Evolutionary conservation across 352 stramenopile genomes (phyloP).

Genomic region (Globisporangium orthogonon): DNA sequence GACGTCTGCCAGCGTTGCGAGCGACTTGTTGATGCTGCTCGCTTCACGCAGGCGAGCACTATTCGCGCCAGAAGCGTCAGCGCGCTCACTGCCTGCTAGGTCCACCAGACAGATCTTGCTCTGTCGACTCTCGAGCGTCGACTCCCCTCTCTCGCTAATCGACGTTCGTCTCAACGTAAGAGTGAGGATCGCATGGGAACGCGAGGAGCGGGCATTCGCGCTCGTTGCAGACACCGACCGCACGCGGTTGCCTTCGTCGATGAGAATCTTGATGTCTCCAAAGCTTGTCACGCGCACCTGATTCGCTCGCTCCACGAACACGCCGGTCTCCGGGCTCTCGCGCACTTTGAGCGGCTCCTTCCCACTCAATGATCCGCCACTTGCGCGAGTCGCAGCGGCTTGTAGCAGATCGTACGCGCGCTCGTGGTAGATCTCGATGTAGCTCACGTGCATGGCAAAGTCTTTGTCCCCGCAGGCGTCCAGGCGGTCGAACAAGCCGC

Average conservation of each 20-base stretch:
- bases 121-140: slow-evolving; percentile 15
- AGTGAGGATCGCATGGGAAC: slow-evolving; percentile 63
- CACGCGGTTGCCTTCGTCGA: slow-evolving; percentile 56
- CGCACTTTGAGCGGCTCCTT: slow-evolving; percentile 66
- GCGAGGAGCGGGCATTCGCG: slow-evolving; percentile 37
- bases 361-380: slow-evolving; percentile 1
- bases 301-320: slow-evolving; percentile 56
- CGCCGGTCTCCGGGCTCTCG: slow-evolving; percentile 62
- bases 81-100: slow-evolving; percentile 59
- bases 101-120: slow-evolving; percentile 76
- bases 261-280: slow-evolving; percentile 41
- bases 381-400: not conserved
- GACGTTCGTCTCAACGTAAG: slow-evolving; percentile 42
- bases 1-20: slow-evolving; percentile 81
- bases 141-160: not conserved
- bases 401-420: slow-evolving; percentile 64
- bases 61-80: slow-evolving; percentile 38
- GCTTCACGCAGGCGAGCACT: slow-evolving; percentile 59
- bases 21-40: slow-evolving; percentile 75
- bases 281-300: slow-evolving; percentile 39
- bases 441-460: slow-evolving; percentile 54
- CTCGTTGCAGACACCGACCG: slow-evolving; percentile 45
- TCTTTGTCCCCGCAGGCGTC: slow-evolving; percentile 3
- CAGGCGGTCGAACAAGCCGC: slow-evolving; percentile 50
- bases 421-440: slow-evolving; percentile 81